Percentiles rank a stretch among this genome's conserved stretches.
Evolutionary conservation across 148 eudicot genomes (phyloP).

Genomic region (Dysphania ambrosioides): DNA sequence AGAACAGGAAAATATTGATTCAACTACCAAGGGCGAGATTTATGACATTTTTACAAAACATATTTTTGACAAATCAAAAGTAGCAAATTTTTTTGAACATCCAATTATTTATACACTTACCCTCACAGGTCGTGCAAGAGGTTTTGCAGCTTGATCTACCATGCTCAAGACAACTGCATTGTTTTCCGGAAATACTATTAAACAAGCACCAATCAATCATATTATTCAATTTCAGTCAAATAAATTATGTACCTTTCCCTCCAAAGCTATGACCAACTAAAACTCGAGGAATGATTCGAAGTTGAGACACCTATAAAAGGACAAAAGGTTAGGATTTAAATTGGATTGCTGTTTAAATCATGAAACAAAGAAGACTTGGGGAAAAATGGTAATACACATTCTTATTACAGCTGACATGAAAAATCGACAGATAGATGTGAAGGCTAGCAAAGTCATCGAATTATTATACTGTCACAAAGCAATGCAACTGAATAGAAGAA

Average conservation of each 20-base stretch:
- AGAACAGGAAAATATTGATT: not conserved
- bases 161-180: slow-evolving; percentile 88
- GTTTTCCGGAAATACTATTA: slow-evolving; percentile 20
- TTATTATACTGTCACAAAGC: not conserved
- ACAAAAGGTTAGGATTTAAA: not conserved
- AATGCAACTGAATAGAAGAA: not conserved
- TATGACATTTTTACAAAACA: not conserved
- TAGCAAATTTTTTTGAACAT: not conserved
- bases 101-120: slow-evolving; percentile 36
- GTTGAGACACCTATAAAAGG: slow-evolving; percentile 56
- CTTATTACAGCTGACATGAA: not conserved
- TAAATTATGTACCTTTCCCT: slow-evolving; percentile 67
- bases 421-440: not conserved
- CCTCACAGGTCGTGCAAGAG: slow-evolving; percentile 85
- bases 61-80: not conserved
- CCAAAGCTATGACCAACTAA: slow-evolving; percentile 96
- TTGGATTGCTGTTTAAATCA: not conserved
- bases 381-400: not conserved
- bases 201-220: not conserved
- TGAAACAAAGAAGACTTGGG: not conserved
- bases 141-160: slow-evolving; percentile 95
- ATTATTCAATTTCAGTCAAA: slow-evolving; percentile 2
- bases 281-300: slow-evolving; percentile 73
- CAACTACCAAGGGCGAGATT: not conserved
- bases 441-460: not conserved